Percentiles rank a stretch among this genome's conserved stretches.
These are phyloP conservation scores for Stemphylium beticola DNA, from an alignment of 2,329 filamentous ascomycete species.

Conservation along the genomic window DNA sequence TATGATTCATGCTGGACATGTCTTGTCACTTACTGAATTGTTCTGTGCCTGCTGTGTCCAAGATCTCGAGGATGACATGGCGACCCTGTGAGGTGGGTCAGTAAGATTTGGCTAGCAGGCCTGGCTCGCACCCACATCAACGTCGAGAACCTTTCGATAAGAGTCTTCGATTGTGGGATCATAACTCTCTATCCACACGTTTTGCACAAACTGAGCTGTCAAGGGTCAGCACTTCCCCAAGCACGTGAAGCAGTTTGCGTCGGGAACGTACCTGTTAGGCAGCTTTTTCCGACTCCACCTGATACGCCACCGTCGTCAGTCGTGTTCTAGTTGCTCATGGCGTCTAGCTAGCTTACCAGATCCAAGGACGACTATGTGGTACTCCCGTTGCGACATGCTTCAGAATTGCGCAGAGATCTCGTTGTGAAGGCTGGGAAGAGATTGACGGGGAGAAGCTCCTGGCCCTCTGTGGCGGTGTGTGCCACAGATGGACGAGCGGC, in stretches of 20 bases:
- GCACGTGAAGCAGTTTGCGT: background rate
- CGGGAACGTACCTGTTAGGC: slow-evolving; percentile 74
- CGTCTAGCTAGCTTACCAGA: slow-evolving; percentile 43
- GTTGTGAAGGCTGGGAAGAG: slow-evolving; percentile 14
- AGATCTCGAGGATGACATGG: slow-evolving; percentile 87
- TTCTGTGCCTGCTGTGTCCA: slow-evolving; percentile 90
- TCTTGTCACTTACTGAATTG: slow-evolving; percentile 76
- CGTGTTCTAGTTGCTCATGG: slow-evolving; percentile 20
- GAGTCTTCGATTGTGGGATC: slow-evolving; percentile 69
- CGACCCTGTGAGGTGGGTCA: slow-evolving; percentile 65
- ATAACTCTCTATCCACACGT: slow-evolving; percentile 86
- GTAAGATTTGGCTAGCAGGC: background rate
- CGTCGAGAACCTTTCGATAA: slow-evolving; percentile 67
- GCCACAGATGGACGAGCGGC: slow-evolving; percentile 41
- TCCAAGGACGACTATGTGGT: slow-evolving; percentile 53
- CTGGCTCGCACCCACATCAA: slow-evolving; percentile 71
- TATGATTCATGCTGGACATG: background rate
- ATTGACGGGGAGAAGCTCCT: slow-evolving; percentile 22
- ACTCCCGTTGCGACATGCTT: slow-evolving; percentile 51
- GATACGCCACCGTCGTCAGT: slow-evolving; percentile 41
- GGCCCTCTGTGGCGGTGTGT: slow-evolving; percentile 33
- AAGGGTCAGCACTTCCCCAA: slow-evolving; percentile 21
- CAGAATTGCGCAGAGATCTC: slow-evolving; percentile 11
- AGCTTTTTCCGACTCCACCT: slow-evolving; percentile 93
- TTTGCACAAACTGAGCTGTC: slow-evolving; percentile 85